Evolutionary conservation across 345 rosid genomes (phyloP), one percentile per base, ranked within the genome.

Genomic region (Eucalyptus erythrocorys): DNA sequence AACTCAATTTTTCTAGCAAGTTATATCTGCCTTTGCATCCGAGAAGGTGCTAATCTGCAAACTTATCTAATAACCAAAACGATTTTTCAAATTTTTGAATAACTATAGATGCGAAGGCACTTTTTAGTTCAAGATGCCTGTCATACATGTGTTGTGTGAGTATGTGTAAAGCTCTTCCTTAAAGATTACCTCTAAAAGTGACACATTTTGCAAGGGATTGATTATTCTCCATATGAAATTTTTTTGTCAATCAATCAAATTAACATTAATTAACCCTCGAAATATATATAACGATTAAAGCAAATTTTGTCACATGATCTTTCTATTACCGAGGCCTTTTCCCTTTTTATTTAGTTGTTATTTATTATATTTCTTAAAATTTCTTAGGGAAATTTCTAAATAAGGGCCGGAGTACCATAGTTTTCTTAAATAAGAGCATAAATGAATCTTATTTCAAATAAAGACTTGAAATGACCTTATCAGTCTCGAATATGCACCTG

Each of bases 401-500:
- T 19, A 19, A 51, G 24, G 1, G 24, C 24, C 10, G 0, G 19
- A 51, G 57, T 19, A 19, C 4, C 2, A 51, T 21, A 0, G 10
- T 51, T 16, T 16, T 50, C 8, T 43, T 7, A 43, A 43, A 8
- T 43, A 43, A 43, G 47, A 6, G 47, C 10, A 8, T 43, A 43
- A 43, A 43, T 43, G 6, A 43, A 43, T 2, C 7, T 43, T 43
- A 43, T 43, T 43, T 43, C 10, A 43, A 43, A 1, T 43, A 43
- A 43, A 2, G 45, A 8, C 8, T 8, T 43, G 1, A 51, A 51
- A 51, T 51, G 4, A 19, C 4, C 9, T 51, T 19, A 51, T 19
- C 0, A 0, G 1, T 51, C 2, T 19, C 26, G 21, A 51, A 51
- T 51, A 51, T 7, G 10, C 24, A 19, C 4, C 4, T 19, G 0